phyloP scores from a whole-genome alignment of 2,329 filamentous ascomycete genomes.

The Ceratocystis colombiana region DNA sequence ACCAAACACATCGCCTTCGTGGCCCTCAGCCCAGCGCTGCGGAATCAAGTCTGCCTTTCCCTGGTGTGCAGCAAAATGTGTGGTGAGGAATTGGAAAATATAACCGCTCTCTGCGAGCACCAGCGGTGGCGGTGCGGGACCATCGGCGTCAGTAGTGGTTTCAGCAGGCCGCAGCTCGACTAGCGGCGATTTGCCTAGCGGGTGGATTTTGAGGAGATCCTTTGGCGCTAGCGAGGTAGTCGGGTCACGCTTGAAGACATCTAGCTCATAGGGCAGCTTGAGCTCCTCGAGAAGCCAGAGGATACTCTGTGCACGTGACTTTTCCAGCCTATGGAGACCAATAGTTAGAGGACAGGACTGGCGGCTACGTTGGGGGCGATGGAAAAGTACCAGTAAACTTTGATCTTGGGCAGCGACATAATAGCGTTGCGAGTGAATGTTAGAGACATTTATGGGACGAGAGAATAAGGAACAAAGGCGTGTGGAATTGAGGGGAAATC shows the following conservation, averaged over 20 bases:
- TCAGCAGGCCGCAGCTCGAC: constrained; percentile 48
- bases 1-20: constrained; percentile 47
- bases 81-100: constrained; percentile 72
- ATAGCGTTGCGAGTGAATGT: constrained; percentile 3
- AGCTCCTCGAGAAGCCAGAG: constrained; percentile 82
- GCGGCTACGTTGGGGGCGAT: neutral
- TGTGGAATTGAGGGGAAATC: neutral
- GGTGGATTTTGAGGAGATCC: constrained; percentile 67
- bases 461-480: constrained; percentile 1
- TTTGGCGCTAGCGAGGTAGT: constrained; percentile 59
- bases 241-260: constrained; percentile 61
- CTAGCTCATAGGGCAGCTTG: constrained; percentile 65
- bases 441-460: constrained; percentile 9
- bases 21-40: constrained; percentile 46
- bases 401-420: constrained; percentile 39
- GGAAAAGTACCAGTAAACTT: constrained; percentile 32
- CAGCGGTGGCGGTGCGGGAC: constrained; percentile 35
- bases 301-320: constrained; percentile 72
- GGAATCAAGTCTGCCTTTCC: constrained; percentile 39
- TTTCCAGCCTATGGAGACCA: constrained; percentile 54
- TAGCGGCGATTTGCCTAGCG: constrained; percentile 77
- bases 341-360: constrained; percentile 11
- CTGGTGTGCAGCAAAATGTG: constrained; percentile 41
- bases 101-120: constrained; percentile 73
- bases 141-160: neutral